These are phyloP conservation scores for Colletotrichum falcatum DNA, from an alignment of 2,329 filamentous ascomycete genomes.

Conservation along the genomic window DNA sequence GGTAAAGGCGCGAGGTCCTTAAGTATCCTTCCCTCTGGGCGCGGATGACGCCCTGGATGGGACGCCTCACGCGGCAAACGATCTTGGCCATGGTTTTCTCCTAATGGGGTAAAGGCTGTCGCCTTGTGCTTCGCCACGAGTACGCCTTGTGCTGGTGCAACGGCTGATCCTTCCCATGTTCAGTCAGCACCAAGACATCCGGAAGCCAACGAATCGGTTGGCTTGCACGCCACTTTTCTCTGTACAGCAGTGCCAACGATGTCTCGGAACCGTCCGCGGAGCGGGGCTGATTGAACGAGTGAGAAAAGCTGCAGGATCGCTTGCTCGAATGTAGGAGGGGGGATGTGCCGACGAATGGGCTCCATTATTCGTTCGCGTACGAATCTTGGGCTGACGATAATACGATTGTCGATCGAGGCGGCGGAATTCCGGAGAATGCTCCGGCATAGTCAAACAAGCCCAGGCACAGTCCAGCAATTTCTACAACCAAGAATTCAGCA, in stretches of 20 bases:
- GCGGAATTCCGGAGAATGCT: not conserved
- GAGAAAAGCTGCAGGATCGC: not conserved
- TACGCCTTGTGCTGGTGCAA: constrained; percentile 20
- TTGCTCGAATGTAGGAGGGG: not conserved
- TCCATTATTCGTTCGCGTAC: not conserved
- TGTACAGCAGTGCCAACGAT: not conserved
- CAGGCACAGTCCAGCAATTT: not conserved
- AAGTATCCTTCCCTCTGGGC: constrained; percentile 6
- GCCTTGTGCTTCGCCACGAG: constrained; percentile 12
- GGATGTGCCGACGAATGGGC: too few species aligned
- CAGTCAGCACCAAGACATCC: constrained; percentile 25
- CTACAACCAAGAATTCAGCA: not conserved
- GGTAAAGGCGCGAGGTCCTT: constrained; percentile 26
- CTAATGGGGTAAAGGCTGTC: constrained; percentile 28
- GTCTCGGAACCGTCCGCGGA: not conserved
- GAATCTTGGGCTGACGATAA: not conserved
- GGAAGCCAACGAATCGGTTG: constrained; percentile 17
- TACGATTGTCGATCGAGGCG: not conserved
- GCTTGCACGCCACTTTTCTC: not conserved
- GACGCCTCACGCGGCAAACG: not conserved
- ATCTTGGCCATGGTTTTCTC: constrained; percentile 41
- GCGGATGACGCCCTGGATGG: constrained; percentile 17
- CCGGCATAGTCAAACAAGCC: not conserved
- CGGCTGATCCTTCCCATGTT: constrained; percentile 20
- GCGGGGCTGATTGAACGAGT: not conserved